Percentiles rank a stretch among this genome's conserved stretches.
Conservation (phyloP, 2,329 filamentous ascomycete genomes). For the Myriosclerotinia curreyana region DNA sequence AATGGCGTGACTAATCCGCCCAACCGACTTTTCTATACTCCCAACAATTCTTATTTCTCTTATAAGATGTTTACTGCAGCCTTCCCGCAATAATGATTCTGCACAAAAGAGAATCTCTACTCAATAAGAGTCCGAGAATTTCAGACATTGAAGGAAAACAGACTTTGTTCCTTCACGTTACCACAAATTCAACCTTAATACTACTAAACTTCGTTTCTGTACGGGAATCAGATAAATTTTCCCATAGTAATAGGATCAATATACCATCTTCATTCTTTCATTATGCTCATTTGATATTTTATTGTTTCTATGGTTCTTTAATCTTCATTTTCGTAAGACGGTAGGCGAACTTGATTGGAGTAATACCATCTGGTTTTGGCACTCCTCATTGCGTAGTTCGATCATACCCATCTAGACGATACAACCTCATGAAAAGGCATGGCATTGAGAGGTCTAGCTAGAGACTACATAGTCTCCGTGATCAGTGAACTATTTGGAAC, state of each 20-base stretch:
- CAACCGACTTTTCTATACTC: too few species aligned
- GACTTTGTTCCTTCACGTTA: too few species aligned
- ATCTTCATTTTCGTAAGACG: not conserved
- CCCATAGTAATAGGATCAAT: not conserved
- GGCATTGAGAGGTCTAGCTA: not conserved
- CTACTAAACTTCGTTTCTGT: not conserved
- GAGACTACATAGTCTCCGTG: conserved; percentile 45
- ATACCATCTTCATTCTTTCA: not conserved
- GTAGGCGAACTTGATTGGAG: not conserved
- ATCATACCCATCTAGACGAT: not conserved
- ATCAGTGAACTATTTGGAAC: conserved; percentile 51
- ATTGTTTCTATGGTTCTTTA: conserved; percentile 1
- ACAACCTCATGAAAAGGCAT: not conserved
- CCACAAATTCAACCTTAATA: not conserved
- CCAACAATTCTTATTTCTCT: too few species aligned
- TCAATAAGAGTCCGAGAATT: too few species aligned
- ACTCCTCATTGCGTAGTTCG: not conserved
- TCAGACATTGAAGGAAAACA: too few species aligned
- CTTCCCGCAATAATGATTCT: too few species aligned
- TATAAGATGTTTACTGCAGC: too few species aligned
- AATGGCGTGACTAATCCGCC: too few species aligned
- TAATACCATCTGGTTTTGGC: not conserved
- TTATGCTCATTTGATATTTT: not conserved
- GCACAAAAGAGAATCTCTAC: too few species aligned
- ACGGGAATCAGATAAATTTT: not conserved